Percentiles rank a stretch among this genome's conserved stretches.
phyloP scores from a whole-genome alignment of 495 filamentous ascomycete genomes.

The Pseudomonodictys pantanalensis region DNA sequence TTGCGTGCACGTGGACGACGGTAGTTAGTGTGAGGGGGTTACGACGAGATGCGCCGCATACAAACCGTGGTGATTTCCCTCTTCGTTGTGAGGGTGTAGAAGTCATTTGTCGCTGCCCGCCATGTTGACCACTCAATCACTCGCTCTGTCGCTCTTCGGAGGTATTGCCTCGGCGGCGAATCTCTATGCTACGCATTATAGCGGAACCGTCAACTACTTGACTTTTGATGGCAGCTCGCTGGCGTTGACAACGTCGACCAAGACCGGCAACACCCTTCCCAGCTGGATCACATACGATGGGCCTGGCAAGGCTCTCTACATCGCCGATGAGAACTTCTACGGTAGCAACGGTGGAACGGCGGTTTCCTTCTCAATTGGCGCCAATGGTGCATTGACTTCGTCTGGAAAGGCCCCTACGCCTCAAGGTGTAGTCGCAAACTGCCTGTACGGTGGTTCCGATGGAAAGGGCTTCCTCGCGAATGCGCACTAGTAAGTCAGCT shows the following conservation, averaged over 20 bases:
- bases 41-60: not conserved
- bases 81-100: not conserved
- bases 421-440: slow-evolving; percentile 12
- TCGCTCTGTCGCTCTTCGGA: slow-evolving; percentile 16
- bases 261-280: slow-evolving; percentile 4
- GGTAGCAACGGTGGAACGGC: not conserved
- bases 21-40: not conserved
- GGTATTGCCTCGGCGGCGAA: slow-evolving; percentile 9
- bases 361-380: not conserved
- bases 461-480: slow-evolving; percentile 28
- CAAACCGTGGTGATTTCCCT: not conserved
- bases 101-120: not conserved
- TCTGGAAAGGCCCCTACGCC: not conserved
- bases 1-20: not conserved
- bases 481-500: slow-evolving; percentile 40
- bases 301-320: slow-evolving; percentile 14
- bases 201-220: slow-evolving; percentile 12
- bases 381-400: not conserved
- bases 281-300: slow-evolving; percentile 20
- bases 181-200: slow-evolving; percentile 25
- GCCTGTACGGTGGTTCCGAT: slow-evolving; percentile 11
- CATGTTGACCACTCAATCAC: slow-evolving; percentile 4
- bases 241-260: slow-evolving; percentile 9
- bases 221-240: slow-evolving; percentile 12
- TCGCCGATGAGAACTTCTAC: slow-evolving; percentile 22